These are phyloP conservation scores for Trametes elegans DNA, from an alignment of 768 basidiomycete species.

Conservation along the genomic window DNA sequence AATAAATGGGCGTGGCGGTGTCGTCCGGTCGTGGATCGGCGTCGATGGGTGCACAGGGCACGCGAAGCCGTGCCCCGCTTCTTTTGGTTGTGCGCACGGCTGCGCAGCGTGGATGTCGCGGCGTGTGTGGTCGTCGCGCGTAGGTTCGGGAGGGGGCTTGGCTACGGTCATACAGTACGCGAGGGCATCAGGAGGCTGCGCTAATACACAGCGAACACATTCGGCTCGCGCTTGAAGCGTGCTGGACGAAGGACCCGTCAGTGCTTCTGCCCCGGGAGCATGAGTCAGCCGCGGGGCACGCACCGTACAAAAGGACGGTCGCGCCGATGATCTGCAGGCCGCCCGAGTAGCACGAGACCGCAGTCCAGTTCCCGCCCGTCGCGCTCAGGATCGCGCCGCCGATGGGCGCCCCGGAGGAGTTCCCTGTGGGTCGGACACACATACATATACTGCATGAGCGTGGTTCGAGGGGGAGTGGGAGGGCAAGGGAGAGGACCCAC, in stretches of 20 bases:
- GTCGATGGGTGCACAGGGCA: no score
- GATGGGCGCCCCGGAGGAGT: conserved; percentile 21
- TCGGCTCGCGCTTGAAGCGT: conserved; percentile 22
- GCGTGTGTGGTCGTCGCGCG: no score
- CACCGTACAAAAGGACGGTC: conserved; percentile 21
- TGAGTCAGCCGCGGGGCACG: neutral
- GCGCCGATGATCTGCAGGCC: conserved; percentile 23
- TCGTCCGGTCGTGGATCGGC: no score
- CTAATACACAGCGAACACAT: conserved; percentile 11
- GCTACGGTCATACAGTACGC: no score
- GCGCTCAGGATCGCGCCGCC: conserved; percentile 23
- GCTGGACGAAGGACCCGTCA: conserved; percentile 2
- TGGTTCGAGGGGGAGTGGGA: no score
- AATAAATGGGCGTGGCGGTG: no score
- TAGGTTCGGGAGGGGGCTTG: no score
- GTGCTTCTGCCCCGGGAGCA: neutral
- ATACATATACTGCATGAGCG: no score
- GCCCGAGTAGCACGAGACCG: conserved; percentile 25
- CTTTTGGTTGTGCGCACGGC: no score
- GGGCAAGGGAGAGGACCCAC: neutral
- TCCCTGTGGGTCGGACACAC: no score
- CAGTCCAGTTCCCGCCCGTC: conserved; percentile 22
- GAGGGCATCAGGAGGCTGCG: neutral
- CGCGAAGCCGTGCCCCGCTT: no score
- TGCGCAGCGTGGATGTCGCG: no score